These are phyloP conservation scores for Tylopilus sp. DNA, from an alignment of 768 basidiomycete genomes.

Conservation along the genomic window DNA sequence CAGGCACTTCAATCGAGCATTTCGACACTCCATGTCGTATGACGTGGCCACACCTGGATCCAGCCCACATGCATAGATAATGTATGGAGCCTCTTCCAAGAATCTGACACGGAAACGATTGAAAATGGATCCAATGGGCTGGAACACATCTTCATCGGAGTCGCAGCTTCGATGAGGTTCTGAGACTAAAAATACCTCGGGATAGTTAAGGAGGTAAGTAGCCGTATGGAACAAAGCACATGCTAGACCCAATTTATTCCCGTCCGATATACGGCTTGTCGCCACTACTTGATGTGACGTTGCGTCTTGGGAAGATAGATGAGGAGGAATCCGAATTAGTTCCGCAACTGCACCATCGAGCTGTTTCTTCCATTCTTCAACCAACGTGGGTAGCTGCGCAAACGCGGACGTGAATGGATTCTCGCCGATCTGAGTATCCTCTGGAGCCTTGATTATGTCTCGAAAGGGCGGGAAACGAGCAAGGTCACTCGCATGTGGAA, in stretches of 20 bases:
- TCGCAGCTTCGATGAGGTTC: not conserved
- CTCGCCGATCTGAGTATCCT: not conserved
- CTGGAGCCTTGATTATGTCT: conserved; percentile 4
- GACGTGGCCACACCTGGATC: conserved; percentile 10
- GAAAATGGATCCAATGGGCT: not conserved
- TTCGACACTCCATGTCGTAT: conserved; percentile 10
- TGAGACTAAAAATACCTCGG: not conserved
- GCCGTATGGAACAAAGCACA: not conserved
- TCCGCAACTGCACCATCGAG: not conserved
- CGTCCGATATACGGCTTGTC: too few species aligned
- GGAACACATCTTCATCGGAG: not conserved
- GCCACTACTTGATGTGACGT: not conserved
- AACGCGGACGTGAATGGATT: not conserved
- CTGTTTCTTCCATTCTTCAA: not conserved
- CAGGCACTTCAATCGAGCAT: conserved; percentile 2
- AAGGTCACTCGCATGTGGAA: conserved; percentile 10
- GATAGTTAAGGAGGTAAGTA: not conserved
- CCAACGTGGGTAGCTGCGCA: not conserved
- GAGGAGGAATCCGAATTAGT: not conserved
- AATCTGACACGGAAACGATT: not conserved
- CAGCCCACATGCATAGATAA: conserved; percentile 13
- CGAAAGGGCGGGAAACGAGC: conserved; percentile 4
- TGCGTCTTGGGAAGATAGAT: not conserved
- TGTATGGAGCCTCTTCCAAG: not conserved
- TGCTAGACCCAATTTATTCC: not conserved